A percentile compares a stretch with the other conserved stretches of the same genome.
phyloP scores from a whole-genome alignment of 495 filamentous ascomycete genomes.

The Daldinia loculata region DNA sequence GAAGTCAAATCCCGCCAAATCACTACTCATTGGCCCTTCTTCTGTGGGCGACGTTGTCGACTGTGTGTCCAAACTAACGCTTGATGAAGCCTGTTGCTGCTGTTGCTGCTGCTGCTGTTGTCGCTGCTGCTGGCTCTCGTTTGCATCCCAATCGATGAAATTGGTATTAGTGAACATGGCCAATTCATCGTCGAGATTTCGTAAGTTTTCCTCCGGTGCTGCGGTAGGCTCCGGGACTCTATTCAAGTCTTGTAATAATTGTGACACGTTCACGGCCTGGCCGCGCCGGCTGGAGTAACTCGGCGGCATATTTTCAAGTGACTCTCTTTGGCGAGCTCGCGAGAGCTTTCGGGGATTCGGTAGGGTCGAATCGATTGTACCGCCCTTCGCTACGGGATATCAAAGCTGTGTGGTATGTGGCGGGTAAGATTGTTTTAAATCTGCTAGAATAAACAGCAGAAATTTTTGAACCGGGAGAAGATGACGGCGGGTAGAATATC shows the following conservation, averaged over 20 bases:
- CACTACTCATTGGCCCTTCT: conserved; percentile 44
- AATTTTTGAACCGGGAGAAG: background rate
- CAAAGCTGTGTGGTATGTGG: background rate
- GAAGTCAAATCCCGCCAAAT: conserved; percentile 51
- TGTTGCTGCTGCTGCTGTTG: conserved; percentile 10
- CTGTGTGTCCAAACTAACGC: conserved; percentile 41
- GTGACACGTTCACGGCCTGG: conserved; percentile 76
- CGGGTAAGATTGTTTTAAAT: background rate
- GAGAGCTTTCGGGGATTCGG: background rate
- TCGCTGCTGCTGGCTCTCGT: conserved; percentile 33
- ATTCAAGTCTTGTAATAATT: conserved; percentile 89
- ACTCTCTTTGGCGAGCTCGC: background rate
- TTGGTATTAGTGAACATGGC: conserved; percentile 92
- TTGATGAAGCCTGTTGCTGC: conserved; percentile 31
- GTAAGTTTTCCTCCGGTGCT: conserved; percentile 67
- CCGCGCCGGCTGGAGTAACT: conserved; percentile 71
- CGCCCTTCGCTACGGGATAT: background rate
- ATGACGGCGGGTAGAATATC: background rate
- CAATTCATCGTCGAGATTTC: conserved; percentile 71
- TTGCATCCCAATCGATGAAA: conserved; percentile 86
- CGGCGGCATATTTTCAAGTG: conserved; percentile 33
- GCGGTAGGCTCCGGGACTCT: conserved; percentile 72
- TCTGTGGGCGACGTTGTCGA: conserved; percentile 49
- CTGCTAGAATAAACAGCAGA: background rate
- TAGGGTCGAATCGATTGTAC: background rate